Conservation (phyloP, 495 filamentous ascomycete species). For the Lophiotrema nucula region DNA sequence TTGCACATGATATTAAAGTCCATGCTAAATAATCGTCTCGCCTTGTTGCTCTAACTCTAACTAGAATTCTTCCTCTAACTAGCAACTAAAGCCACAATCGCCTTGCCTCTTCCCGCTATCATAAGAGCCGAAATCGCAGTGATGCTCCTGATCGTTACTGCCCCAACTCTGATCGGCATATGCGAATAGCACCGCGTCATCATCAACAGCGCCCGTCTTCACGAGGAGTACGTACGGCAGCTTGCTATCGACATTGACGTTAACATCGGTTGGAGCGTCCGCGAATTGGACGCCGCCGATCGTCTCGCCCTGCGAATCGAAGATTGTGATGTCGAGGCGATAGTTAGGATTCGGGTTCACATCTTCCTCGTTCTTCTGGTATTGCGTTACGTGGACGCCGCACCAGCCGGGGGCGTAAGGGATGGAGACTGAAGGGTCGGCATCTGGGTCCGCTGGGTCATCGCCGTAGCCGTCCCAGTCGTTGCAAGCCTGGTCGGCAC, state of each 20-base stretch:
- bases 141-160: background rate
- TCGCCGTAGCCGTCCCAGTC: background rate
- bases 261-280: background rate
- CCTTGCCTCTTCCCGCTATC: background rate
- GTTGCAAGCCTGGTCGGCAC: background rate
- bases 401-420: background rate
- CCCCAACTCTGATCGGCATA: background rate
- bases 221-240: background rate
- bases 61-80: no score
- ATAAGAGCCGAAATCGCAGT: background rate
- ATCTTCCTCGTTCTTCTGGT: background rate
- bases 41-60: no score
- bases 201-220: background rate
- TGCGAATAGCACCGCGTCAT: background rate
- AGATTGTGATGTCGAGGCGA: background rate
- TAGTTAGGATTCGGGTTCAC: background rate
- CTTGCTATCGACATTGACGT: background rate
- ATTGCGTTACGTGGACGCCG: background rate
- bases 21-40: no score
- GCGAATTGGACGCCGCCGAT: background rate
- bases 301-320: background rate
- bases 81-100: background rate
- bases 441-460: background rate
- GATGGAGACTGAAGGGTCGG: conserved; percentile 1
- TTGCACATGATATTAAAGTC: no score